Percentiles rank a stretch among this genome's conserved stretches.
Evolutionary conservation across 495 filamentous ascomycete genomes (phyloP).

Genomic region (Penicillium psychrofluorescens): DNA sequence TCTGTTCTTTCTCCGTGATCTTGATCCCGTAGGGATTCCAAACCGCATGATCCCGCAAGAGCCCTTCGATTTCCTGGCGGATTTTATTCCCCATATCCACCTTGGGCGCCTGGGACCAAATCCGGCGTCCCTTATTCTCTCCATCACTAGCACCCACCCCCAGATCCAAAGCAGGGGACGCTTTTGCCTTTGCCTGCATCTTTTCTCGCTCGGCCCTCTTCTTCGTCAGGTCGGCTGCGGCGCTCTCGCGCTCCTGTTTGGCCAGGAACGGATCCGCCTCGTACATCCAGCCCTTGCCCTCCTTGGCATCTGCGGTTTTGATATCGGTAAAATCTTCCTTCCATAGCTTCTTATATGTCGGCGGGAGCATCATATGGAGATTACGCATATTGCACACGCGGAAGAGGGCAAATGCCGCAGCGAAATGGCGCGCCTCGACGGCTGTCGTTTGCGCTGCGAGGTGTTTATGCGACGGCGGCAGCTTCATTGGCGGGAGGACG

Average conservation of each 20-base stretch:
- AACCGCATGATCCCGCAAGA: slow-evolving; percentile 66
- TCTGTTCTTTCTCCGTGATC: slow-evolving; percentile 50
- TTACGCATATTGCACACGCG: slow-evolving; percentile 92
- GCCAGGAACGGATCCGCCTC: slow-evolving; percentile 89
- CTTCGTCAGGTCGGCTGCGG: slow-evolving; percentile 62
- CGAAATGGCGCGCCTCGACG: slow-evolving; percentile 87
- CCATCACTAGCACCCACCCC: slow-evolving; percentile 25
- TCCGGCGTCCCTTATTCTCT: slow-evolving; percentile 42
- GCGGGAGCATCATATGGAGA: slow-evolving; percentile 88
- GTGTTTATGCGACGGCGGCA: slow-evolving; percentile 67
- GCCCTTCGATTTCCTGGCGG: slow-evolving; percentile 64
- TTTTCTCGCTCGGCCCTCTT: slow-evolving; percentile 57
- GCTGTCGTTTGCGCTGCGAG: slow-evolving; percentile 62
- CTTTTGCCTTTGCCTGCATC: slow-evolving; percentile 53
- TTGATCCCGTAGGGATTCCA: slow-evolving; percentile 78
- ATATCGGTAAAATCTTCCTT: slow-evolving; percentile 73
- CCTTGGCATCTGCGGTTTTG: slow-evolving; percentile 67
- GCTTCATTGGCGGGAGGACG: slow-evolving; percentile 68
- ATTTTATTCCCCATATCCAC: slow-evolving; percentile 85
- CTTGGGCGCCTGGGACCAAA: slow-evolving; percentile 80
- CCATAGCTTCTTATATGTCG: slow-evolving; percentile 80
- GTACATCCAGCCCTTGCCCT: slow-evolving; percentile 84
- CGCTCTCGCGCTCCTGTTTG: slow-evolving; percentile 68
- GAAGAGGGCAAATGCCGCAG: slow-evolving; percentile 83
- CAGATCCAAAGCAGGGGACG: slow-evolving; percentile 35